A percentile compares a stretch with the other conserved stretches of the same genome.
These are phyloP conservation scores for Hydrangea macrophylla DNA, from an alignment of 148 eudicot genomes.

Conservation along the genomic window DNA sequence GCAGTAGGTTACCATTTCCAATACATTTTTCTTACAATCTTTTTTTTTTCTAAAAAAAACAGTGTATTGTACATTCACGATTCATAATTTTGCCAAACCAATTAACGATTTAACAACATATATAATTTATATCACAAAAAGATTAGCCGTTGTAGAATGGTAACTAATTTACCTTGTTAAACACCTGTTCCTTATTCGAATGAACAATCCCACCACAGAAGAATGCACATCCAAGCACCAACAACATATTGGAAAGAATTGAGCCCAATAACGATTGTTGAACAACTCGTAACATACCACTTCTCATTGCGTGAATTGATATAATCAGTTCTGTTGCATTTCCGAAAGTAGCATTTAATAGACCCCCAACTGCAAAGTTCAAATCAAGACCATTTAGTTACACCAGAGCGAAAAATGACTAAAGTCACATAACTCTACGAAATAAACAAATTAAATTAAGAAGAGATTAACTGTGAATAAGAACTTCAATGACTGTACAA, in stretches of 20 bases:
- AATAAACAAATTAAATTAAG: neutral
- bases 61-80: too few species aligned
- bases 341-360: too few species aligned
- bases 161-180: slow-evolving; percentile 27
- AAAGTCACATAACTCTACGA: neutral
- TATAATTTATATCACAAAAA: too few species aligned
- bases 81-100: too few species aligned
- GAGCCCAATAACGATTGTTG: slow-evolving; percentile 44
- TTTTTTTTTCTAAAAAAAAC: too few species aligned
- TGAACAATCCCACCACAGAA: slow-evolving; percentile 40
- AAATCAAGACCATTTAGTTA: slow-evolving; percentile 3
- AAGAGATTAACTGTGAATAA: neutral
- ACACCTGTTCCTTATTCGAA: slow-evolving; percentile 29
- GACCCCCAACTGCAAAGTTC: slow-evolving; percentile 40
- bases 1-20: too few species aligned
- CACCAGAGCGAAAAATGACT: slow-evolving; percentile 1
- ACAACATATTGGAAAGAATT: slow-evolving; percentile 38
- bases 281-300: slow-evolving; percentile 32
- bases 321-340: slow-evolving; percentile 45
- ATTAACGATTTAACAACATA: too few species aligned
- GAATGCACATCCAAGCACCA: too few species aligned
- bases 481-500: neutral
- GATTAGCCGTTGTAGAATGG: neutral
- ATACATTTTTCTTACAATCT: neutral
- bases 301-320: slow-evolving; percentile 32